phyloP scores from a whole-genome alignment of 75 land plant species.

The Cupressus sempervirens region DNA sequence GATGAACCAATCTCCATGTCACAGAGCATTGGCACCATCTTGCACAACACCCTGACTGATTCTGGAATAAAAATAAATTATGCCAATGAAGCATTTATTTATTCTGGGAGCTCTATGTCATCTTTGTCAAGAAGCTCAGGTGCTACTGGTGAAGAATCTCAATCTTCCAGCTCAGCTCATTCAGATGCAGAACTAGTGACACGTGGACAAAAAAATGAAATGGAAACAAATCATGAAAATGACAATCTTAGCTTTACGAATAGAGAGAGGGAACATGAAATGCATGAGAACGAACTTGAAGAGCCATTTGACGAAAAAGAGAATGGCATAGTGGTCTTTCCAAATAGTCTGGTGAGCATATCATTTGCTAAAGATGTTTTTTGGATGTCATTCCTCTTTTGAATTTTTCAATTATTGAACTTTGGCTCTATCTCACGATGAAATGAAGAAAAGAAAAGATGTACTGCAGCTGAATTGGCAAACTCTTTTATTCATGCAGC shows the following conservation, averaged over 20 bases:
- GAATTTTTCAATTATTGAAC: neutral
- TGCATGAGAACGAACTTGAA: neutral
- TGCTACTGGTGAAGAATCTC: neutral
- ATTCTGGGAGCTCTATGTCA: neutral
- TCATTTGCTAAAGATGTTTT: neutral
- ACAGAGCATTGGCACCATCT: neutral
- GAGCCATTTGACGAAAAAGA: neutral
- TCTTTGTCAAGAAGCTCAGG: conserved; percentile 8
- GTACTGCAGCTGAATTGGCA: neutral
- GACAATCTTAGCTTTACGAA: neutral
- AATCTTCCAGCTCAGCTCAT: neutral
- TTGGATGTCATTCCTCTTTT: neutral
- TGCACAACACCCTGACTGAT: neutral
- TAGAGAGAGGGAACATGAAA: neutral
- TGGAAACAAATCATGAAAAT: neutral
- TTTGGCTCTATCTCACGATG: neutral
- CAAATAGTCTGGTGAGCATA: neutral
- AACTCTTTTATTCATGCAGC: conserved; percentile 14
- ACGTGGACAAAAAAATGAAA: neutral
- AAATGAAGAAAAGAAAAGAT: neutral
- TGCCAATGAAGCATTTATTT: neutral
- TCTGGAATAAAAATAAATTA: neutral
- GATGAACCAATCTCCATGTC: conserved; percentile 1
- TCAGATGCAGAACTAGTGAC: conserved; percentile 1
- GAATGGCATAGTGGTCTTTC: neutral